These are phyloP conservation scores for Westerdykella sp. DNA, from an alignment of 2,329 filamentous ascomycete genomes.

Conservation along the genomic window DNA sequence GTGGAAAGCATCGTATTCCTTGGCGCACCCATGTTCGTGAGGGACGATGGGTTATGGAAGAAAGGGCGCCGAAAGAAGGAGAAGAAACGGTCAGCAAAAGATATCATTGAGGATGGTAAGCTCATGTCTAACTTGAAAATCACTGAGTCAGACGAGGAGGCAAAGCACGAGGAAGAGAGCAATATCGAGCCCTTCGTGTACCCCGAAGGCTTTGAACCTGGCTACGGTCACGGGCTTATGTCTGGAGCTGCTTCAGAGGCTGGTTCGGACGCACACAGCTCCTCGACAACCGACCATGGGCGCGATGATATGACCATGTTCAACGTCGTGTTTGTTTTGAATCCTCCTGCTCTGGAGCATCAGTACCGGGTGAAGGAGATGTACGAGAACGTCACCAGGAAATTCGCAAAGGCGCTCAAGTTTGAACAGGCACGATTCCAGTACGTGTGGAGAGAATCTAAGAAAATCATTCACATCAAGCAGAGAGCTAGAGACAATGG, in stretches of 20 bases:
- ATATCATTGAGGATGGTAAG: constrained; percentile 14
- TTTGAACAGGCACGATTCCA: constrained; percentile 85
- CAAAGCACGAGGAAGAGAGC: constrained; percentile 7
- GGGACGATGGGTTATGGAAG: constrained; percentile 38
- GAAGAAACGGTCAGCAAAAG: constrained; percentile 16
- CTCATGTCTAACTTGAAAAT: constrained; percentile 5
- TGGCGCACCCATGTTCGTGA: constrained; percentile 39
- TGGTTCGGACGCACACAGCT: constrained; percentile 36
- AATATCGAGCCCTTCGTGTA: constrained; percentile 25
- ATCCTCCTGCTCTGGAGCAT: constrained; percentile 70
- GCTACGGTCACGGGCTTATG: constrained; percentile 34
- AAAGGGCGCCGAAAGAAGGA: constrained; percentile 30
- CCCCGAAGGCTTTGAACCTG: constrained; percentile 35
- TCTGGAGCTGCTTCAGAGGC: constrained; percentile 32
- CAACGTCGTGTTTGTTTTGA: constrained; percentile 88
- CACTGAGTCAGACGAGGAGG: constrained; percentile 14
- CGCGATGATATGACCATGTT: constrained; percentile 87
- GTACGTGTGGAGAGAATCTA: constrained; percentile 88
- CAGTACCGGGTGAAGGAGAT: constrained; percentile 68
- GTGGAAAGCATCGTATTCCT: constrained; percentile 38
- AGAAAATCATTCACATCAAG: constrained; percentile 72
- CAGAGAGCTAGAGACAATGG: constrained; percentile 69
- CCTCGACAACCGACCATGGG: constrained; percentile 45
- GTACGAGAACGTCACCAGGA: constrained; percentile 84
- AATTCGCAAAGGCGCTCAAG: constrained; percentile 85